Base-by-base conservation (phyloP, 2,329 filamentous ascomycete species). In the Proliferodiscus dingleyae region DNA sequence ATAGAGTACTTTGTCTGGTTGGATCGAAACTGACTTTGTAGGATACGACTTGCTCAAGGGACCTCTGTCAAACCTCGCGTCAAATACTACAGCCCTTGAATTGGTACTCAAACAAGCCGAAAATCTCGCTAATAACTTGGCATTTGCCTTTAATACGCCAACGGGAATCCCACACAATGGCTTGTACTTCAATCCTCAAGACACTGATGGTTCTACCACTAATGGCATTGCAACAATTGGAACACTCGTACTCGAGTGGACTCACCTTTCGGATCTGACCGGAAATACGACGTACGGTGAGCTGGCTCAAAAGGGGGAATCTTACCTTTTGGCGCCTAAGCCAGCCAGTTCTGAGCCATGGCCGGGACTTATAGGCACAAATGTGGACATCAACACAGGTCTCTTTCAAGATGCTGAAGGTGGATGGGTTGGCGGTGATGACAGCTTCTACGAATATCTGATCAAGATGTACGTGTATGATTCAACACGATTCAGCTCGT, bases 381-480 rank as follows among this genome's bases (percentile, higher is more conserved):
- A 77, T 38, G 74, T 95, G 30, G 71, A 80, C 54, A 74, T 88
- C 50, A 61, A 68, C 1, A 80, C 77, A 3, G 89, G 89, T 16
- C 58, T 70, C 6, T 91, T 94, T 55, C 55, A 76, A 11, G 78
- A 91, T 60, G 75, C 75, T 19, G 59, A 55, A 2, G 88, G 89
- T 41, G 85, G 86, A 36, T 95, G 88, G 88, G 77, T 78, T 30
- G 87, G 84, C 41, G 84, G 85, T 5, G 77, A 77, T 23, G 88
- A 94, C 64, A 87, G 81, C 34, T 94, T 84, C 68, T 95, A 94
- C 68, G 88, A 94, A 67, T 94, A 94, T 59, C 76, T 95, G 24
- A 83, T 95, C 65, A 95, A 95, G 71, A 91, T 93, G 86, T 94
- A 83, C 58, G 66, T 91, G 44, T 94, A 94, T 63, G 84, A 91